Percentiles rank a stretch among this genome's conserved stretches.
Conservation (phyloP, 1,139 yeast genomes). For the Magnusiomyces fungicola region DNA sequence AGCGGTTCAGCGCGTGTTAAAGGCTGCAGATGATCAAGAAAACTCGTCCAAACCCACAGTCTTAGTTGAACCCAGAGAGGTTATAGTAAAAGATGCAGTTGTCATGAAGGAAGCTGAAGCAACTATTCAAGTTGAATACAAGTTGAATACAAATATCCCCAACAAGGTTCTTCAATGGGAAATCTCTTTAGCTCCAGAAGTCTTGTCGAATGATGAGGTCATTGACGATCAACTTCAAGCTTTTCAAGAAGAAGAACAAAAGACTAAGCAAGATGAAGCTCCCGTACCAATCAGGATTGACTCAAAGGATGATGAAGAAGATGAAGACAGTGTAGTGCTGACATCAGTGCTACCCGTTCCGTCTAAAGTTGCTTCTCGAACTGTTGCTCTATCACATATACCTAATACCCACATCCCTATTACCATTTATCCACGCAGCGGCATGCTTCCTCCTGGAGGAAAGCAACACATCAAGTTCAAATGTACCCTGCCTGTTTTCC, state of each 20-base stretch:
- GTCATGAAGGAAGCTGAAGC: slow-evolving; percentile 18
- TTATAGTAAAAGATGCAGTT: slow-evolving; percentile 15
- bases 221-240: neutral
- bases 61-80: slow-evolving; percentile 27
- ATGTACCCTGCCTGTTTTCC: slow-evolving; percentile 2
- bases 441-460: slow-evolving; percentile 26
- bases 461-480: slow-evolving; percentile 17
- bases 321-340: neutral
- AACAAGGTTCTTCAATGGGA: slow-evolving; percentile 3
- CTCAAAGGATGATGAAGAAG: neutral
- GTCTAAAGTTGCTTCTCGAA: neutral
- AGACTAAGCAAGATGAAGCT: slow-evolving; percentile 10
- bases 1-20: slow-evolving; percentile 34
- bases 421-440: slow-evolving; percentile 19
- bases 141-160: slow-evolving; percentile 7
- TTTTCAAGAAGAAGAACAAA: slow-evolving; percentile 17
- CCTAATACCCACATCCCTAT: slow-evolving; percentile 5
- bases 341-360: neutral
- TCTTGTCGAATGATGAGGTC: slow-evolving; percentile 7
- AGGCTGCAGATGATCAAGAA: slow-evolving; percentile 38
- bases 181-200: slow-evolving; percentile 7
- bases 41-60: slow-evolving; percentile 38
- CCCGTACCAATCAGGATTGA: too few species aligned
- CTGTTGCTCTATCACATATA: neutral
- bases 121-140: slow-evolving; percentile 10